Evolutionary conservation across 371 early-diverging fungal species (phyloP).

Genomic region (Coemansia sp.): DNA sequence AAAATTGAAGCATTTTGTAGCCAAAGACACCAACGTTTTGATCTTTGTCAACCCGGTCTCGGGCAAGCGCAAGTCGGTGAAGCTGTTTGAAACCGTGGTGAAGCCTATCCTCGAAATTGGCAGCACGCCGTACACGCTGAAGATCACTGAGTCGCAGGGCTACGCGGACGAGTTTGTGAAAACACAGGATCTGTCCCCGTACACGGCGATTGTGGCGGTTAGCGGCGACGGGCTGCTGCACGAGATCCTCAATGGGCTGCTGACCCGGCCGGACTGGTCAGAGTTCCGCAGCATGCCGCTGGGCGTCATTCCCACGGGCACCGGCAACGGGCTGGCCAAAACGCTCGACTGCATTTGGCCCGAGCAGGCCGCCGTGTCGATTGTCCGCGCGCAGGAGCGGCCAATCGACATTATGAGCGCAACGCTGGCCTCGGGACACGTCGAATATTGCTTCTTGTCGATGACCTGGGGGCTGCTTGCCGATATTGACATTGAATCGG

Average conservation of each 20-base stretch:
- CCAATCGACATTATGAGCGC: conserved; percentile 53
- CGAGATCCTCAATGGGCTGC: conserved; percentile 61
- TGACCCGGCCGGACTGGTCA: conserved; percentile 57
- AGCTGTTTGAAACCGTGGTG: conserved; percentile 51
- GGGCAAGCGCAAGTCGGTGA: conserved; percentile 56
- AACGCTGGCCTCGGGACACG: conserved; percentile 46
- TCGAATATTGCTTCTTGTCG: conserved; percentile 52
- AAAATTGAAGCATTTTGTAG: conserved; percentile 10
- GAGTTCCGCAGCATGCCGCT: conserved; percentile 51
- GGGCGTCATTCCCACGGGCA: conserved; percentile 54
- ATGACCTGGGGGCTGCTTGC: conserved; percentile 61
- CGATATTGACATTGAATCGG: conserved; percentile 68
- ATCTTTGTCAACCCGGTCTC: conserved; percentile 60
- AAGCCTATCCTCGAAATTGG: conserved; percentile 57
- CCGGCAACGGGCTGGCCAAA: conserved; percentile 53
- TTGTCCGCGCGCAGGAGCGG: conserved; percentile 51
- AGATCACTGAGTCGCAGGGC: conserved; percentile 34
- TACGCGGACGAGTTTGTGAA: conserved; percentile 56
- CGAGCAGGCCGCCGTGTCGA: conserved; percentile 49
- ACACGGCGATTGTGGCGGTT: conserved; percentile 53
- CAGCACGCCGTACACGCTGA: conserved; percentile 48
- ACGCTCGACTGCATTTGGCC: conserved; percentile 49
- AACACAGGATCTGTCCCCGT: conserved; percentile 48
- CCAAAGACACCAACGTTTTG: conserved; percentile 20
- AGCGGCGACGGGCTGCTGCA: conserved; percentile 68